Percentiles rank a stretch among this genome's conserved stretches.
These are phyloP conservation scores for Rhizophagus sp. DNA, from an alignment of 192 early-diverging fungal species.

Conservation along the genomic window DNA sequence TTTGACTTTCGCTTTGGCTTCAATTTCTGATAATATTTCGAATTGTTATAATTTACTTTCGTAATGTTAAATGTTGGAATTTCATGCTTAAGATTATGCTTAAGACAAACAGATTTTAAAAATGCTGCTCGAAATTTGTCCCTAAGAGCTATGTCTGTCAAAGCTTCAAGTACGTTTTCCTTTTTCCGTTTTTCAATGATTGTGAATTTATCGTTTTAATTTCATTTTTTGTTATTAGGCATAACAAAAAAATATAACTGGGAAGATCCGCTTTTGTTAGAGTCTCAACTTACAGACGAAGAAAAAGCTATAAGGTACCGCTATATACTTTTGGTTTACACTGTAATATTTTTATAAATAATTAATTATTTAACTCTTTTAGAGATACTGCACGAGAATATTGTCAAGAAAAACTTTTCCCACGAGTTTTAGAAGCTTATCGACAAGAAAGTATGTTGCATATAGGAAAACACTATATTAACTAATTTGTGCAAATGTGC, in stretches of 20 bases:
- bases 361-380: conserved; percentile 24
- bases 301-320: conserved; percentile 66
- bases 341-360: background rate
- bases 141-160: background rate
- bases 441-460: conserved; percentile 74
- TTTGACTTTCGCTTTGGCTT: no score
- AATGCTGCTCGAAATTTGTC: background rate
- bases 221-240: background rate
- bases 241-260: conserved; percentile 68
- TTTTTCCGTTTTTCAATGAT: background rate
- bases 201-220: background rate
- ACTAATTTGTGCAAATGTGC: background rate
- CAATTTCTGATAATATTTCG: no score
- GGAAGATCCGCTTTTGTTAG: conserved; percentile 83
- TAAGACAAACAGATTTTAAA: background rate
- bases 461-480: background rate
- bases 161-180: background rate
- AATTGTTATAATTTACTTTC: no score
- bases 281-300: conserved; percentile 88
- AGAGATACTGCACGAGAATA: conserved; percentile 85
- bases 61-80: background rate
- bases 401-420: conserved; percentile 86
- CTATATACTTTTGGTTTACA: background rate
- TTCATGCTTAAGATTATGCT: background rate
- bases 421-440: conserved; percentile 82